These are phyloP conservation scores for Penicillium canariense DNA, from an alignment of 495 filamentous ascomycete species.

Conservation along the genomic window DNA sequence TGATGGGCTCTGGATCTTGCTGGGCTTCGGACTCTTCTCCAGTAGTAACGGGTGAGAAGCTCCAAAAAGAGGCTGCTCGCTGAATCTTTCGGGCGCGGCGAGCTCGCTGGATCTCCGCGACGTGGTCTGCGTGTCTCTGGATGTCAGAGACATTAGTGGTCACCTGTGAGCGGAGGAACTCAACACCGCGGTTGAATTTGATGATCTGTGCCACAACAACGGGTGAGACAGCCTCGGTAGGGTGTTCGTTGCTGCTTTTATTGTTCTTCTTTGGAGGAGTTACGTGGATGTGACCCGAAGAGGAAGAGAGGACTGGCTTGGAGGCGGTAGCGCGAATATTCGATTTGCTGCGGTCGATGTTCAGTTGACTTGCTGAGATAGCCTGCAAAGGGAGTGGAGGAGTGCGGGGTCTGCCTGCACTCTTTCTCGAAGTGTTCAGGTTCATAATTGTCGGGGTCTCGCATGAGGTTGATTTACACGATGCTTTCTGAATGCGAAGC, in stretches of 20 bases:
- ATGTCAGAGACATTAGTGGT: conserved; percentile 23
- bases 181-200: conserved; percentile 25
- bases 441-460: conserved; percentile 3
- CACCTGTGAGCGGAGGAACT: conserved; percentile 29
- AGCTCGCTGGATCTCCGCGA: conserved; percentile 24
- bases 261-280: background rate
- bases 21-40: background rate
- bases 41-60: conserved; percentile 30
- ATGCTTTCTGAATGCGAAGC: conserved; percentile 25
- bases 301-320: background rate
- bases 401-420: background rate
- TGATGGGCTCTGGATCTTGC: background rate
- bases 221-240: background rate
- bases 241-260: background rate
- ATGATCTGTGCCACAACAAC: conserved; percentile 6
- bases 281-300: background rate
- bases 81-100: conserved; percentile 24
- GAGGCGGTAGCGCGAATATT: background rate
- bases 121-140: conserved; percentile 22
- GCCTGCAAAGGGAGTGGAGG: background rate
- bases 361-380: background rate
- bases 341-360: background rate
- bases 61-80: conserved; percentile 42
- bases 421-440: no score
- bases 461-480: background rate